phyloP scores from a whole-genome alignment of 192 early-diverging fungal genomes.

The Umbelopsis sp. region DNA sequence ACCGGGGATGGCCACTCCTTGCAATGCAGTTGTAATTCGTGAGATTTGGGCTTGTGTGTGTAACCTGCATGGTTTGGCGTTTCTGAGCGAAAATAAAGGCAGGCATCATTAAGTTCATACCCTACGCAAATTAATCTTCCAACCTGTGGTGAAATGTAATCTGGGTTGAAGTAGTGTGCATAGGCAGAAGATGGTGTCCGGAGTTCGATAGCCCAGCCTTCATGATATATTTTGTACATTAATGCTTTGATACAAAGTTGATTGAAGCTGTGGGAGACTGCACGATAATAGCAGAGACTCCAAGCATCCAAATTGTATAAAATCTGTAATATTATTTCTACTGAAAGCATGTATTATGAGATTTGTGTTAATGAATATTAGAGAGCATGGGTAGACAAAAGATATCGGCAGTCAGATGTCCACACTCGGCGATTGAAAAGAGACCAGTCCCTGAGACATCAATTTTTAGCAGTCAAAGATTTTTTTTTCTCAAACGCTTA shows the following conservation, averaged over 20 bases:
- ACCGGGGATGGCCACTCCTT: constrained; percentile 8
- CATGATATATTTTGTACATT: constrained; percentile 9
- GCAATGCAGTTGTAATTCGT: constrained; percentile 2
- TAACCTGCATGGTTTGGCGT: background rate
- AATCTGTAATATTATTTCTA: constrained; percentile 1
- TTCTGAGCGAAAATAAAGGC: background rate
- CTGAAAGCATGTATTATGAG: background rate
- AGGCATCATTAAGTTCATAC: background rate
- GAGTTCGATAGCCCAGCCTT: constrained; percentile 7
- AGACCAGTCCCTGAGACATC: background rate
- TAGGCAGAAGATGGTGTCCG: constrained; percentile 11
- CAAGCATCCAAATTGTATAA: constrained; percentile 9
- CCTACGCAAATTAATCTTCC: background rate
- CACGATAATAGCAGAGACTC: background rate
- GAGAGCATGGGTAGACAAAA: background rate
- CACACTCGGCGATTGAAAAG: background rate
- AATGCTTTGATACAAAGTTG: constrained; percentile 7
- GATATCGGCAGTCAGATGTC: background rate
- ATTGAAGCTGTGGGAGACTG: background rate
- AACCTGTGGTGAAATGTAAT: constrained; percentile 8
- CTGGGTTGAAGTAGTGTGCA: constrained; percentile 13
- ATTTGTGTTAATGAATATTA: background rate
- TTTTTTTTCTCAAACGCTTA: constrained; percentile 4
- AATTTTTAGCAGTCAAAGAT: constrained; percentile 13
- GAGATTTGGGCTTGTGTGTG: background rate